Conservation (phyloP, 208 protist species). For the Trypanosoma avium region DNA sequence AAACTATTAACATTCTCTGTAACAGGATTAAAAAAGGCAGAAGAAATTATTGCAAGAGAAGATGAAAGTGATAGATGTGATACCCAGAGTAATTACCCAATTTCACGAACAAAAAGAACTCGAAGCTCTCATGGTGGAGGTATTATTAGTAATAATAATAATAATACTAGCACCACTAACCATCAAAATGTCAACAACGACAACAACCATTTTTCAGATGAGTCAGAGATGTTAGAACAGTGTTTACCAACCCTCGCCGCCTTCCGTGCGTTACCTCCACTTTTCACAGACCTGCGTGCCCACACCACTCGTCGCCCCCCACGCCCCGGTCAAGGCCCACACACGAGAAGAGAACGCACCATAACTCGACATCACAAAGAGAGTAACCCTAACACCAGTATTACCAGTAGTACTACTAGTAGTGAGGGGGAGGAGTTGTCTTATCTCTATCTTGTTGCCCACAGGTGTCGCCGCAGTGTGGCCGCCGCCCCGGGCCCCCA, state of each 20-base stretch:
- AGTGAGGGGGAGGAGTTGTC: conserved; percentile 1
- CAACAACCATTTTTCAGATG: too few species aligned
- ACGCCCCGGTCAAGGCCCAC: conserved; percentile 5
- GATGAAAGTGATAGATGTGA: too few species aligned
- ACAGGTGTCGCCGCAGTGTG: conserved; percentile 46
- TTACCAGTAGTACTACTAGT: too few species aligned
- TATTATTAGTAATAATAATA: background rate
- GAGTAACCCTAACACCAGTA: too few species aligned
- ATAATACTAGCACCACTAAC: too few species aligned
- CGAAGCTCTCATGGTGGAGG: background rate
- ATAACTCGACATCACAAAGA: too few species aligned
- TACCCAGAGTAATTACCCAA: too few species aligned
- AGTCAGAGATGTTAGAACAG: background rate
- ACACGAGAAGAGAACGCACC: too few species aligned
- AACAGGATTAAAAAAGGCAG: too few species aligned
- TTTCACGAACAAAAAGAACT: background rate
- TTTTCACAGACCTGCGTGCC: conserved; percentile 4
- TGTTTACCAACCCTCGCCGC: background rate
- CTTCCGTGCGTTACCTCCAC: conserved; percentile 2
- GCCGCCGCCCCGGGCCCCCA: conserved; percentile 29
- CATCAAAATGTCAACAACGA: too few species aligned
- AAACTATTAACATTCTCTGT: too few species aligned
- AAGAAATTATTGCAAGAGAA: too few species aligned
- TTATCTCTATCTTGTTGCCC: conserved; percentile 54
- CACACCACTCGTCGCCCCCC: conserved; percentile 15